phyloP scores from a whole-genome alignment of 139 green algal species.

The Asterochloris erici region DNA sequence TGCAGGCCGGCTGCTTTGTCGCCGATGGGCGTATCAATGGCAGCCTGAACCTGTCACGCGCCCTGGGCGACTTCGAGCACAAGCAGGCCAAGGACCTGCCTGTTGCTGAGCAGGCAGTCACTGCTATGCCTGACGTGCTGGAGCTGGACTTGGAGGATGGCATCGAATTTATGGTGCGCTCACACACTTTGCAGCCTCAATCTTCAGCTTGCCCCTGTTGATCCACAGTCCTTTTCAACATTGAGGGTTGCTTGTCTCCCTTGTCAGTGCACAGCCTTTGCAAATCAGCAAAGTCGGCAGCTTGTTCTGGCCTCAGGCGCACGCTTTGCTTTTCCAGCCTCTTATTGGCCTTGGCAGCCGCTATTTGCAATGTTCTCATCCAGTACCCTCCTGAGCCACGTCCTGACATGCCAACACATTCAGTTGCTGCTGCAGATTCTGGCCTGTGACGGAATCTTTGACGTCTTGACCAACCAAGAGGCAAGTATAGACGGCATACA shows the following conservation, averaged over 20 bases:
- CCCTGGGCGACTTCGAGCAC: constrained; percentile 80
- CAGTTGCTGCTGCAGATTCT: constrained; percentile 23
- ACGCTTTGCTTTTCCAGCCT: too few species aligned
- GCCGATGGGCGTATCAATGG: constrained; percentile 75
- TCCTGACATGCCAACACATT: too few species aligned
- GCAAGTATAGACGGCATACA: constrained; percentile 7
- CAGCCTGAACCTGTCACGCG: constrained; percentile 73
- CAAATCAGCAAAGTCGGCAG: too few species aligned
- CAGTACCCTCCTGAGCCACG: too few species aligned
- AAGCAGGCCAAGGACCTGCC: constrained; percentile 51
- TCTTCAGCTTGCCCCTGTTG: too few species aligned
- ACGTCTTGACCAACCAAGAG: constrained; percentile 73
- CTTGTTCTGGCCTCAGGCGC: too few species aligned
- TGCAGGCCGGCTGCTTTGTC: constrained; percentile 59
- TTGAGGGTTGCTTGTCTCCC: too few species aligned
- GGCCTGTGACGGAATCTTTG: constrained; percentile 85
- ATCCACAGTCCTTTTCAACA: too few species aligned
- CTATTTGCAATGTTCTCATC: too few species aligned
- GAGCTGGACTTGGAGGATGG: constrained; percentile 33
- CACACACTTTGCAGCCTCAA: too few species aligned
- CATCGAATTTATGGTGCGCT: constrained; percentile 64
- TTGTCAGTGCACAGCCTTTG: too few species aligned
- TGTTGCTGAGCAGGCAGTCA: constrained; percentile 63
- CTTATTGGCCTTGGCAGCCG: too few species aligned
- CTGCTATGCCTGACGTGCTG: constrained; percentile 54